Conservation (phyloP, 805 yeast species). For the Candida sanyiensis region DNA sequence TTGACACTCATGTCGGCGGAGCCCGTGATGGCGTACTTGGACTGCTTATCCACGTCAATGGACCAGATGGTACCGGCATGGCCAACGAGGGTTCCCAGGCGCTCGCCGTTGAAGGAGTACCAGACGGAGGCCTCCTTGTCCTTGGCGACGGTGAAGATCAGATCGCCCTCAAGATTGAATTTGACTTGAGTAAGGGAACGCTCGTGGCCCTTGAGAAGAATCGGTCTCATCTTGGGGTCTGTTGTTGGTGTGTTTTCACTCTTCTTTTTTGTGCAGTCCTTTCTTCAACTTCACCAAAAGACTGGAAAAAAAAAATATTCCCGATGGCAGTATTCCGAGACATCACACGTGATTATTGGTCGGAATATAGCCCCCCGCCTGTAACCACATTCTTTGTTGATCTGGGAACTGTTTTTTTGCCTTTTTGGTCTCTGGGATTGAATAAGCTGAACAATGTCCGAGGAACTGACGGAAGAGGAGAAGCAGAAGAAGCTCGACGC, state of each 20-base stretch:
- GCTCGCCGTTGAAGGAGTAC: constrained; percentile 94
- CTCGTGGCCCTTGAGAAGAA: constrained; percentile 86
- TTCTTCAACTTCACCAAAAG: no score
- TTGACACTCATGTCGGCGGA: constrained; percentile 84
- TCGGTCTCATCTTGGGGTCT: constrained; percentile 51
- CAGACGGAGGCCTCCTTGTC: constrained; percentile 87
- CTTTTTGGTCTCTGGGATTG: no score
- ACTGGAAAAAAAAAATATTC: neutral
- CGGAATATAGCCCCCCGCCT: neutral
- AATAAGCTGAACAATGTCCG: no score
- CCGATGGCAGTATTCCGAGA: no score
- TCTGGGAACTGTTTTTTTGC: no score
- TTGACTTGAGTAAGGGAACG: constrained; percentile 96
- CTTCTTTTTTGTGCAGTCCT: no score
- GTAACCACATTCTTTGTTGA: no score
- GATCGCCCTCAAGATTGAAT: constrained; percentile 92
- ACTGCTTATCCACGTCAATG: constrained; percentile 71
- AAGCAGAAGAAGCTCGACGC: constrained; percentile 61
- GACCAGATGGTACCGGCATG: constrained; percentile 96
- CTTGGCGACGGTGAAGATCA: constrained; percentile 86
- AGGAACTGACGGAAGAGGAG: constrained; percentile 27
- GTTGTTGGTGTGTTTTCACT: neutral
- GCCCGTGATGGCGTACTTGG: constrained; percentile 77
- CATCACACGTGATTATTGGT: neutral
- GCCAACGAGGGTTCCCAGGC: constrained; percentile 85